A percentile compares a stretch with the other conserved stretches of the same genome.
Conservation (phyloP, 106 monocot genomes). For the Phalaenopsis aphrodite region DNA sequence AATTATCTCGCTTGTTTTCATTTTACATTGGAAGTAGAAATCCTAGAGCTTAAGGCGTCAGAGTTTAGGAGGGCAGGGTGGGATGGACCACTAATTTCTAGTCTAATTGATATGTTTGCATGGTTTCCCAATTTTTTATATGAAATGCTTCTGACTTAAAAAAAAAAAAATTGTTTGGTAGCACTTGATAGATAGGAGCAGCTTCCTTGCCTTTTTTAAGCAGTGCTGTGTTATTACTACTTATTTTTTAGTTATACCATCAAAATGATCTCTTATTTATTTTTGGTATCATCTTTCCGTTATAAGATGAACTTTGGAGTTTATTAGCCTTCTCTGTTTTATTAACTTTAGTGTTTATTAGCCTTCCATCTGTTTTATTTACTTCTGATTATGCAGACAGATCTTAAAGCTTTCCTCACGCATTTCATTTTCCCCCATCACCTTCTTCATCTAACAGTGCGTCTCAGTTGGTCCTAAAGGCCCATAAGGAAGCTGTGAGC, state of each 20-base stretch:
- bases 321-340: not conserved
- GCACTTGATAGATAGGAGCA: not conserved
- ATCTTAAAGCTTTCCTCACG: not conserved
- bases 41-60: not conserved
- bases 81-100: not conserved
- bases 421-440: not conserved
- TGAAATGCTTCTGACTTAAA: not conserved
- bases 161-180: not conserved
- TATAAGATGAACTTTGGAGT: not conserved
- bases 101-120: not conserved
- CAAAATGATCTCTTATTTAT: not conserved
- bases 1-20: not conserved
- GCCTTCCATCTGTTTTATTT: not conserved
- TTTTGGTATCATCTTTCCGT: not conserved
- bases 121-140: not conserved
- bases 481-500: constrained; percentile 97
- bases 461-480: constrained; percentile 79
- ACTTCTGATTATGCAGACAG: not conserved
- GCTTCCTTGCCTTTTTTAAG: not conserved
- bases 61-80: not conserved
- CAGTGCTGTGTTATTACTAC: not conserved
- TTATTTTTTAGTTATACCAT: not conserved
- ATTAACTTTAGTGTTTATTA: not conserved
- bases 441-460: constrained; percentile 47
- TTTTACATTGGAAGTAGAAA: not conserved